Conservation (phyloP, 768 basidiomycete genomes). For the Podaxis sp. region DNA sequence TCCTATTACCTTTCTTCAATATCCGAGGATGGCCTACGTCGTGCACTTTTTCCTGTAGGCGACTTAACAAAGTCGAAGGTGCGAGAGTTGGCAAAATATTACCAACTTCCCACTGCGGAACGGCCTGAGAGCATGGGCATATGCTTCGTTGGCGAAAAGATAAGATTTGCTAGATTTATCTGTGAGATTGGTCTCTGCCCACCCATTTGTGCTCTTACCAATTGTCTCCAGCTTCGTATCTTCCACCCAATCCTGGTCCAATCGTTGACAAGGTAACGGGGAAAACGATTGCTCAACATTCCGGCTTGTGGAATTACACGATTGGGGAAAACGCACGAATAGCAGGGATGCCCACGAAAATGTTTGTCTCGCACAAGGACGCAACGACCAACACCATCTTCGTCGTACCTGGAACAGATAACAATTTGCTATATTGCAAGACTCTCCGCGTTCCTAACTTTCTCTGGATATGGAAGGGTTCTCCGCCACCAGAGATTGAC, state of each 20-base stretch:
- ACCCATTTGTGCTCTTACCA: not conserved
- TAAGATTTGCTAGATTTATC: conserved; percentile 67
- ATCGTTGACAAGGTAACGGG: conserved; percentile 59
- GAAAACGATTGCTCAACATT: conserved; percentile 52
- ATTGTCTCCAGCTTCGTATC: conserved; percentile 63
- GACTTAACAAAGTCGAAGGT: conserved; percentile 65
- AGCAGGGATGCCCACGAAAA: conserved; percentile 50
- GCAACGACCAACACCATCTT: conserved; percentile 57
- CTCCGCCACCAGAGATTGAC: conserved; percentile 43
- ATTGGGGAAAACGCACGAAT: conserved; percentile 78
- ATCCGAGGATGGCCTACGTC: conserved; percentile 54
- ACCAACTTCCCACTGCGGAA: conserved; percentile 64
- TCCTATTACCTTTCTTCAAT: conserved; percentile 87
- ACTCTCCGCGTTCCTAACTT: conserved; percentile 45
- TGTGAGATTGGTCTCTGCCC: conserved; percentile 35
- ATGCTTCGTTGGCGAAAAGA: conserved; percentile 87
- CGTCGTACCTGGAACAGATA: conserved; percentile 68
- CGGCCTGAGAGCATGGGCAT: conserved; percentile 90
- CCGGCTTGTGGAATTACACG: conserved; percentile 81
- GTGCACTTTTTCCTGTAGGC: conserved; percentile 79
- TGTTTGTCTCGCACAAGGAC: conserved; percentile 78
- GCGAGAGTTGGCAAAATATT: conserved; percentile 60
- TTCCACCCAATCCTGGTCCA: conserved; percentile 62
- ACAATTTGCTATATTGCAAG: conserved; percentile 3
- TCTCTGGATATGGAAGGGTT: conserved; percentile 73